phyloP scores from a whole-genome alignment of 2,329 filamentous ascomycete species.

The Fusarium lateritium region DNA sequence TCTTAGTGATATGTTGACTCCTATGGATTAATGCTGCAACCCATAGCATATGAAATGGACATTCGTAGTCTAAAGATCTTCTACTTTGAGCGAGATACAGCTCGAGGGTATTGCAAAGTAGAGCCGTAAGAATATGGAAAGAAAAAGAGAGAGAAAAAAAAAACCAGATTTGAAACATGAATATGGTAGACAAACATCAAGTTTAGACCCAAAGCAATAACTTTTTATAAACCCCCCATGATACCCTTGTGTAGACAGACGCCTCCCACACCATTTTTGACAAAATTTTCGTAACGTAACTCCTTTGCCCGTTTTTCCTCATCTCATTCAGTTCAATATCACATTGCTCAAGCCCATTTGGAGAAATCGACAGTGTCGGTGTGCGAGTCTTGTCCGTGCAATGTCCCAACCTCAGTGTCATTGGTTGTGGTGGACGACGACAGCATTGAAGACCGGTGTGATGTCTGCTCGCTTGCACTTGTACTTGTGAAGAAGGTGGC shows the following conservation, averaged over 20 bases:
- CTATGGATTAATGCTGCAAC: constrained; percentile 11
- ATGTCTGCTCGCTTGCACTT: constrained; percentile 68
- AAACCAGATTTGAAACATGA: constrained; percentile 19
- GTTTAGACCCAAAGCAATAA: constrained; percentile 44
- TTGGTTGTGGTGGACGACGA: constrained; percentile 68
- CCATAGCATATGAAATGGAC: constrained; percentile 2
- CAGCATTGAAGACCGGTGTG: constrained; percentile 71
- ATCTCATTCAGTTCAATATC: constrained; percentile 8
- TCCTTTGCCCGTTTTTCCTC: constrained; percentile 11
- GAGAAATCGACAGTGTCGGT: constrained; percentile 59
- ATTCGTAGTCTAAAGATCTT: constrained; percentile 19
- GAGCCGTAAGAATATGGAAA: constrained; percentile 22
- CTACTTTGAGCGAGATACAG: constrained; percentile 12
- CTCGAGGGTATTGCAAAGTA: constrained; percentile 27
- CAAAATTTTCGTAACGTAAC: constrained; percentile 35
- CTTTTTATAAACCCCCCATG: constrained; percentile 48
- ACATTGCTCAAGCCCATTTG: constrained; percentile 53
- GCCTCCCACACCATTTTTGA: constrained; percentile 31
- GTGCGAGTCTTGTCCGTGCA: constrained; percentile 50
- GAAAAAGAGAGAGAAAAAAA: neutral
- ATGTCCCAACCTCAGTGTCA: constrained; percentile 65
- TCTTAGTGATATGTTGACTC: constrained; percentile 5
- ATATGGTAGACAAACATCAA: constrained; percentile 29
- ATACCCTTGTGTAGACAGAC: constrained; percentile 52
- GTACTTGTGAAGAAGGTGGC: constrained; percentile 74